Conservation (phyloP, 768 basidiomycete genomes). For the Cystofilobasidium capitatum region DNA sequence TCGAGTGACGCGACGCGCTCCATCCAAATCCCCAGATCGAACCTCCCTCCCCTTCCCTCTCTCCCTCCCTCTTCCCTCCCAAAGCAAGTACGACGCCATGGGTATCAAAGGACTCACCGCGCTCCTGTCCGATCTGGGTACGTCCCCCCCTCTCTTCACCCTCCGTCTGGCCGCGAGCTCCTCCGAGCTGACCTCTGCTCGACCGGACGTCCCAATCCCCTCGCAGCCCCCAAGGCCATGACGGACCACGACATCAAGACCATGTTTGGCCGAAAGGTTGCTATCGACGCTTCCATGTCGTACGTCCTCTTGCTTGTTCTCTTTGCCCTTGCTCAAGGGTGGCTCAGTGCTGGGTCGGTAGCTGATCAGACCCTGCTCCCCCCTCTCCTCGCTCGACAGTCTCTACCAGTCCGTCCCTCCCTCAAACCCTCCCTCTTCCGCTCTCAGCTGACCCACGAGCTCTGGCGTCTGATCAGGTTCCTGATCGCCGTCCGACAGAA, state of each 20-base stretch:
- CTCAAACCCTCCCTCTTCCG: background rate
- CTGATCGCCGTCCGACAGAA: slow-evolving; percentile 93
- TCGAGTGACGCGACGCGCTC: no score
- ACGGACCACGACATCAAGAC: slow-evolving; percentile 70
- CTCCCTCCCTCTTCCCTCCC: background rate
- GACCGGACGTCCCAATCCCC: background rate
- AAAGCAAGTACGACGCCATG: background rate
- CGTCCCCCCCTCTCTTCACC: background rate
- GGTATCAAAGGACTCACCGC: slow-evolving; percentile 56
- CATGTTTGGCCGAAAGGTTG: slow-evolving; percentile 94
- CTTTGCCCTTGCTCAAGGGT: background rate
- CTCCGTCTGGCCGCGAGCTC: background rate
- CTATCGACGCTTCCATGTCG: slow-evolving; percentile 69
- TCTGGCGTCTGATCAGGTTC: slow-evolving; percentile 52
- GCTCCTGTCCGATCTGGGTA: slow-evolving; percentile 69
- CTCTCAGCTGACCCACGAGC: background rate
- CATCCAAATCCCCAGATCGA: no score
- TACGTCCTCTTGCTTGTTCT: slow-evolving; percentile 18
- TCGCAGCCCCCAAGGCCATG: slow-evolving; percentile 60
- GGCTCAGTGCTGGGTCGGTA: slow-evolving; percentile 52
- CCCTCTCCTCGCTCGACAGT: background rate
- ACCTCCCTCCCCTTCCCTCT: background rate
- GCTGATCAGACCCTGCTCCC: background rate
- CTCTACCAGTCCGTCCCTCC: slow-evolving; percentile 50
- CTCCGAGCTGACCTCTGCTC: background rate